Percentiles rank a stretch among this genome's conserved stretches.
phyloP scores from a whole-genome alignment of 176 grass and related monocot genomes.

The Oryza glaberrima region DNA sequence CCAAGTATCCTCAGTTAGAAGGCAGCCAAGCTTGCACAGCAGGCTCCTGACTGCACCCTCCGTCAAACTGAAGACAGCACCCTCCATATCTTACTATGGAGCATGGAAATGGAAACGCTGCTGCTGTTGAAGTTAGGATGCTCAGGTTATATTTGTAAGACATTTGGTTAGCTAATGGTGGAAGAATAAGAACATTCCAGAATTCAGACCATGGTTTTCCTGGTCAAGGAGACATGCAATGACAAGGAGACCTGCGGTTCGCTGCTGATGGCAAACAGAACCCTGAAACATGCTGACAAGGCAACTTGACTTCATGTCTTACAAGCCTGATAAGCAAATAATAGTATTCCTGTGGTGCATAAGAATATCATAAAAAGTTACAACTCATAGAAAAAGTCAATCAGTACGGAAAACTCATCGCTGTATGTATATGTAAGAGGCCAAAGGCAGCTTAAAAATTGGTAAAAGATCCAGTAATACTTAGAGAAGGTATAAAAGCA shows the following conservation, averaged over 20 bases:
- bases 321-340: constrained; percentile 1
- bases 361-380: neutral
- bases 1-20: constrained; percentile 34
- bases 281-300: neutral
- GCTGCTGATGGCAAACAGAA: neutral
- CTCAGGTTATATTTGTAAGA: neutral
- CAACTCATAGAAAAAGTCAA: neutral
- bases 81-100: constrained; percentile 27
- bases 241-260: neutral
- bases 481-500: neutral
- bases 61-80: constrained; percentile 33
- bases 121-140: neutral
- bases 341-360: neutral
- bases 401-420: neutral
- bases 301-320: neutral
- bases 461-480: neutral
- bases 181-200: neutral
- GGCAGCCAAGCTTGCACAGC: constrained; percentile 34
- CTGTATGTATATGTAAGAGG: neutral
- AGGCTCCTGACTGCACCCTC: constrained; percentile 31
- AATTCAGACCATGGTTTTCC: constrained; percentile 1
- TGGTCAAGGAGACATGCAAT: neutral
- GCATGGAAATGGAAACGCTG: neutral
- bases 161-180: neutral
- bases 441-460: neutral